Percentiles rank a stretch among this genome's conserved stretches.
phyloP scores from a whole-genome alignment of 2,329 filamentous ascomycete genomes.

The Aspergillus glaucus region DNA sequence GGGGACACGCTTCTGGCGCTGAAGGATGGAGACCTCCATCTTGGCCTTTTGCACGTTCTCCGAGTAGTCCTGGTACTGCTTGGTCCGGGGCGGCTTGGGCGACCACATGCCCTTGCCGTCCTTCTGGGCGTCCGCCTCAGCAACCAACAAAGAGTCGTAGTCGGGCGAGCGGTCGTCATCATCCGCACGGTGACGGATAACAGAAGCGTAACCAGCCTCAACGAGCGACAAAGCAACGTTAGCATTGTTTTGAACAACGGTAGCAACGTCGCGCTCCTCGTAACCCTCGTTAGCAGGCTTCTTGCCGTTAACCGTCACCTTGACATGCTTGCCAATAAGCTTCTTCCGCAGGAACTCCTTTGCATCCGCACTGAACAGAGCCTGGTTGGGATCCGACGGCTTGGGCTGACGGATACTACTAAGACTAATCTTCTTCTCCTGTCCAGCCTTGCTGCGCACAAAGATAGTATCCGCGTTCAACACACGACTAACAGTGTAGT shows the following conservation, averaged over 20 bases:
- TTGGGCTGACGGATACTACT: slow-evolving; percentile 95
- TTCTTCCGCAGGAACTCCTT: slow-evolving; percentile 95
- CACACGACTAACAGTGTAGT: slow-evolving; percentile 78
- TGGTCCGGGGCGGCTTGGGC: slow-evolving; percentile 74
- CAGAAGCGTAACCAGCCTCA: slow-evolving; percentile 88
- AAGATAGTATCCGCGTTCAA: slow-evolving; percentile 84
- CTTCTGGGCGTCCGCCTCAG: slow-evolving; percentile 61
- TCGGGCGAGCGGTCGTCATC: slow-evolving; percentile 90
- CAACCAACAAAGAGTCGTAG: slow-evolving; percentile 60
- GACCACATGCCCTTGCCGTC: slow-evolving; percentile 95
- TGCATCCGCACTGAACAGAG: slow-evolving; percentile 83
- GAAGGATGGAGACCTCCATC: slow-evolving; percentile 79
- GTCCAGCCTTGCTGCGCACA: slow-evolving; percentile 74
- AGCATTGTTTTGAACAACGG: slow-evolving; percentile 73
- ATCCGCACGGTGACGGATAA: slow-evolving; percentile 90
- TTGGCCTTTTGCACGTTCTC: slow-evolving; percentile 93
- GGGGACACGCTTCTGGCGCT: slow-evolving; percentile 85
- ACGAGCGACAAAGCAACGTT: slow-evolving; percentile 80
- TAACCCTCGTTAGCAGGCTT: slow-evolving; percentile 85
- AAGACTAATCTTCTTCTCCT: slow-evolving; percentile 82
- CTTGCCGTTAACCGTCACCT: slow-evolving; percentile 80
- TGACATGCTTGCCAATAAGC: slow-evolving; percentile 92
- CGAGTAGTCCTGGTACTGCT: slow-evolving; percentile 81
- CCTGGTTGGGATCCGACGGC: slow-evolving; percentile 74
- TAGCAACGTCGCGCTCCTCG: slow-evolving; percentile 91